phyloP scores from a whole-genome alignment of 2,329 filamentous ascomycete genomes.

The Gaeumannomyces tritici region DNA sequence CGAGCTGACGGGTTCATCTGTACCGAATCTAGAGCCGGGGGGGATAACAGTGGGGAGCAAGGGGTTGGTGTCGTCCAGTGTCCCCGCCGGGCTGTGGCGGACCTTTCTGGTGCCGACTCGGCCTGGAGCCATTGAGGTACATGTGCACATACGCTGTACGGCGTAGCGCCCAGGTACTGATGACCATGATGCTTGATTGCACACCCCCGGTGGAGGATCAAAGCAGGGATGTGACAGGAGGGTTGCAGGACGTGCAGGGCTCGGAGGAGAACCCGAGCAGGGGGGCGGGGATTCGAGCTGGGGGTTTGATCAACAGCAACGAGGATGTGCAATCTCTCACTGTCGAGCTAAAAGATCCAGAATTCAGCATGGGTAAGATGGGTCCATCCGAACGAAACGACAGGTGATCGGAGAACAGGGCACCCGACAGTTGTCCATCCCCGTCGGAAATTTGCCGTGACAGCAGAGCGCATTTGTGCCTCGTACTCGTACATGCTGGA shows the following conservation, averaged over 20 bases:
- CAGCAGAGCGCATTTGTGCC: neutral
- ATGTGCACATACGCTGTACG: neutral
- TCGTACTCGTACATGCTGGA: neutral
- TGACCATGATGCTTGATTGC: neutral
- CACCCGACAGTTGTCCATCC: neutral
- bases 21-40: neutral
- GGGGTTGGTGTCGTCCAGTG: neutral
- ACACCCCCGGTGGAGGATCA: neutral
- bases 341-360: neutral
- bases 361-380: neutral
- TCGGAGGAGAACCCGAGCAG: neutral
- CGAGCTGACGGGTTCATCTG: neutral
- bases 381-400: neutral
- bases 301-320: conserved; percentile 3
- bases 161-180: neutral
- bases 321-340: conserved; percentile 2
- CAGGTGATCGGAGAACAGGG: neutral
- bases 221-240: neutral
- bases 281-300: neutral
- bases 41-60: neutral
- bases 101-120: neutral
- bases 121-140: neutral
- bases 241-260: neutral
- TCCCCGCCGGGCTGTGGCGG: neutral
- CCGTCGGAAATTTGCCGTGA: neutral